Evolutionary conservation across 2,329 filamentous ascomycete genomes (phyloP).

Genomic region (Aschersonia sp.): DNA sequence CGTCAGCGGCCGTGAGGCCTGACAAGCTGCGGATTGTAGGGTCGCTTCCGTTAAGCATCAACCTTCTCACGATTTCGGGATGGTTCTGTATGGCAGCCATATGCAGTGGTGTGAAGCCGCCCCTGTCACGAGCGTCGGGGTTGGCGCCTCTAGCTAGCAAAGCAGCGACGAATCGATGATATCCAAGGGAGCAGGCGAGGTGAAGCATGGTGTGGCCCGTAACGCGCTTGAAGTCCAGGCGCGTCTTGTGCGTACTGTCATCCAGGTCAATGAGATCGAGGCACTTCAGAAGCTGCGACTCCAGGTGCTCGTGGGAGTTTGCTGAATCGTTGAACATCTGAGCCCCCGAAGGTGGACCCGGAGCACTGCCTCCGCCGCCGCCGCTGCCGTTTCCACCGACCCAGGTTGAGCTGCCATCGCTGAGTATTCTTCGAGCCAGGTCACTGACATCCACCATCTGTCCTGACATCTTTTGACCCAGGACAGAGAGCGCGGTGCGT

Average conservation of each 20-base stretch:
- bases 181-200: constrained; percentile 60
- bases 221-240: constrained; percentile 47
- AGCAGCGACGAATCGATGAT: constrained; percentile 62
- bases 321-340: constrained; percentile 25
- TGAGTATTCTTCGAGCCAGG: constrained; percentile 46
- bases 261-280: constrained; percentile 70
- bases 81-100: constrained; percentile 67
- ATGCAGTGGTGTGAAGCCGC: constrained; percentile 72
- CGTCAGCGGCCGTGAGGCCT: constrained; percentile 56
- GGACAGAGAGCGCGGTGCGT: constrained; percentile 49
- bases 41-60: constrained; percentile 62
- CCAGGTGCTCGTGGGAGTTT: constrained; percentile 34
- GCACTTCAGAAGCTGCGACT: constrained; percentile 55
- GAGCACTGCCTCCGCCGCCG: constrained; percentile 11
- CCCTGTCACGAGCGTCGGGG: constrained; percentile 59
- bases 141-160: constrained; percentile 67
- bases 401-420: constrained; percentile 31
- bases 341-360: constrained; percentile 26
- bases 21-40: constrained; percentile 54
- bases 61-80: constrained; percentile 58
- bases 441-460: constrained; percentile 46
- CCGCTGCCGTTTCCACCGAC: constrained; percentile 20
- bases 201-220: constrained; percentile 75
- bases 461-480: constrained; percentile 50
- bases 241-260: constrained; percentile 53